Evolutionary conservation across 371 early-diverging fungal species (phyloP), one percentile per base, ranked within the genome.

Genomic region (Saksenaea oblongispora): DNA sequence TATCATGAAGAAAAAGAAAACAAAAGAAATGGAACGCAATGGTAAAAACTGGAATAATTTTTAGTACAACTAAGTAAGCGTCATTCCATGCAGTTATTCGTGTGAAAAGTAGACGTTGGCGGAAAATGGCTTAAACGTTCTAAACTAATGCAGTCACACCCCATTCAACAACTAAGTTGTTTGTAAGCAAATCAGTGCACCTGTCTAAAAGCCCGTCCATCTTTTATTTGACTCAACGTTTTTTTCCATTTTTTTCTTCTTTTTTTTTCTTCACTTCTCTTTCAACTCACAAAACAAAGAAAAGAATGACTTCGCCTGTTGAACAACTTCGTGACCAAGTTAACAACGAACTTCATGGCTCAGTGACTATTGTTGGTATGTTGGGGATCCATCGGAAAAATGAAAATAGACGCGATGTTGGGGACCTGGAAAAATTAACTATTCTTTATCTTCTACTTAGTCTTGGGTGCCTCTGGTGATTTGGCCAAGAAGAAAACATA

Each of bases 401-500:
- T 13, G 18, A 41, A 41, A 41, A 41, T 41, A 14, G 14, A 14
- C 42, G 42, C 18, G 42, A 41, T 17, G 42, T 41, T 41, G 42
- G 42, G 42, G 15, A 14, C 9, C 0, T 24, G 18, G 35, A 56
- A 17, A 51, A 14, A 39, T 15, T 10, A 37, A 13, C 37, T 10
- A 13, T 62, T 39, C 3, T 37, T 53, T 54, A 13, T 26, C 3
- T 56, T 61, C 15, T 11, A 24, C 1, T 11, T 78, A 83, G 95
- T 95, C 8, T 85, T 95, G 44, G 95, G 95, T 58, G 95, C 95
- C 11, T 93, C 93, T 18, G 95, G 96, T 47, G 97, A 96, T 67
- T 83, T 96, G 64, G 97, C 95, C 54, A 95, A 94, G 86, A 95
- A 95, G 69, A 99, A 99, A 86, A 95, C 99, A 22, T 97, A 95